phyloP scores from a whole-genome alignment of 768 basidiomycete species.

The Aureoboletus auriporus region DNA sequence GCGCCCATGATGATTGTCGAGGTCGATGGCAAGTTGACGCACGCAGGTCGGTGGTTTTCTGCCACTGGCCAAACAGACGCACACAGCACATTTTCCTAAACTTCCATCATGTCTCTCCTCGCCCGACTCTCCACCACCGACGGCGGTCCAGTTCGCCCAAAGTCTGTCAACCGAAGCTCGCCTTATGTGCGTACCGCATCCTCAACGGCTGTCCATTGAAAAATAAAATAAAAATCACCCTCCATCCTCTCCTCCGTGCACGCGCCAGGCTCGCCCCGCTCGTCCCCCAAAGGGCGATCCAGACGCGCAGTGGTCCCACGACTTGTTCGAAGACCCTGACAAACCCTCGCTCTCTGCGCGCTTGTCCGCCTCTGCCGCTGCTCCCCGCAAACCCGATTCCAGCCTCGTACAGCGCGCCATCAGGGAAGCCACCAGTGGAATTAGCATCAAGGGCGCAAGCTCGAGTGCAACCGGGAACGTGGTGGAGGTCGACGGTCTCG shows the following conservation, averaged over 20 bases:
- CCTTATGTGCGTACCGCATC: constrained; percentile 34
- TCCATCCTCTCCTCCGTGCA: neutral
- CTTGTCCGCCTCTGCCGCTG: constrained; percentile 39
- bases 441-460: constrained; percentile 71
- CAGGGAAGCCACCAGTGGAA: constrained; percentile 50
- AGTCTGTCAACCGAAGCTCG: constrained; percentile 28
- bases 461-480: constrained; percentile 51
- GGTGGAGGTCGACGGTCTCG: constrained; percentile 71
- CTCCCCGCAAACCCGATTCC: constrained; percentile 50
- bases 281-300: constrained; percentile 63
- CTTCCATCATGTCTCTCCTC: constrained; percentile 27
- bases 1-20: constrained; percentile 35
- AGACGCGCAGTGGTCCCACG: constrained; percentile 68
- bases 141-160: constrained; percentile 29
- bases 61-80: constrained; percentile 27
- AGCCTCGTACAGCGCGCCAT: constrained; percentile 59
- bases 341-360: constrained; percentile 55
- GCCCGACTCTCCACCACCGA: constrained; percentile 28
- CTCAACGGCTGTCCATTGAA: constrained; percentile 18
- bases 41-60: constrained; percentile 13
- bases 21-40: neutral
- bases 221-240: constrained; percentile 10
- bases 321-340: constrained; percentile 59
- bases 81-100: constrained; percentile 12
- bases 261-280: constrained; percentile 35